Percentiles rank a stretch among this genome's conserved stretches.
Conservation (phyloP, 345 rosid genomes). For the Melaleuca quinquenervia region DNA sequence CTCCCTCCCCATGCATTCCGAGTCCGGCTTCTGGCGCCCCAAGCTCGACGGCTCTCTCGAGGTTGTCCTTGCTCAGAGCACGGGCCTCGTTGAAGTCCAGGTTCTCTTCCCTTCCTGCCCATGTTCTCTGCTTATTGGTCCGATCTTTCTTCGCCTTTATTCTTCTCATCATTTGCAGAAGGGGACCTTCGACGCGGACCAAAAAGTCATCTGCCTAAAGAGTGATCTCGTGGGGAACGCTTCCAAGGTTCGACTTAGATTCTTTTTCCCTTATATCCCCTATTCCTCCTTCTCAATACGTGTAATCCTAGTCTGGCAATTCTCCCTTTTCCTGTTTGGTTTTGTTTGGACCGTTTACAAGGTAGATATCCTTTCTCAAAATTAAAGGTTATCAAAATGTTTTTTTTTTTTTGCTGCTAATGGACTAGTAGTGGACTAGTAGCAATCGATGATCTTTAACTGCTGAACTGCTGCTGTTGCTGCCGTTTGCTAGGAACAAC, state of each 20-base stretch:
- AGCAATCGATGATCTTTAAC: neutral
- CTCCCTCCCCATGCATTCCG: conserved; percentile 75
- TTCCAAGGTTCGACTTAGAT: conserved; percentile 36
- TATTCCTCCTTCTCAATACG: neutral
- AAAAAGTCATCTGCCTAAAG: conserved; percentile 37
- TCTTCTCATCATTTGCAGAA: conserved; percentile 16
- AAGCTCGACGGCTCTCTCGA: conserved; percentile 58
- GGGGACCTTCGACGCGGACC: conserved; percentile 32
- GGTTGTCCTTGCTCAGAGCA: conserved; percentile 67
- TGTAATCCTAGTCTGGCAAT: neutral
- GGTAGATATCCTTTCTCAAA: neutral
- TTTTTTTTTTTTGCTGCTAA: neutral
- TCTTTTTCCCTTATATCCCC: neutral
- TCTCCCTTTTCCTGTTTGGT: neutral
- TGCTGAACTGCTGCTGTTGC: neutral
- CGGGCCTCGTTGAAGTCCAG: conserved; percentile 68
- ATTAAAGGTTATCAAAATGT: neutral
- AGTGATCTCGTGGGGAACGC: conserved; percentile 70
- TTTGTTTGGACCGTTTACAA: neutral
- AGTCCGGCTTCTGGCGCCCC: conserved; percentile 67
- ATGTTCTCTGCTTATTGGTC: neutral
- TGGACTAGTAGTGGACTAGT: neutral
- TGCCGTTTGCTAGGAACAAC: neutral
- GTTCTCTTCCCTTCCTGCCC: conserved; percentile 1
- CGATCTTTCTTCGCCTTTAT: neutral